Evolutionary conservation across 1,139 yeast species (phyloP).

Genomic region (Kurtzmaniella quercitrusa): DNA sequence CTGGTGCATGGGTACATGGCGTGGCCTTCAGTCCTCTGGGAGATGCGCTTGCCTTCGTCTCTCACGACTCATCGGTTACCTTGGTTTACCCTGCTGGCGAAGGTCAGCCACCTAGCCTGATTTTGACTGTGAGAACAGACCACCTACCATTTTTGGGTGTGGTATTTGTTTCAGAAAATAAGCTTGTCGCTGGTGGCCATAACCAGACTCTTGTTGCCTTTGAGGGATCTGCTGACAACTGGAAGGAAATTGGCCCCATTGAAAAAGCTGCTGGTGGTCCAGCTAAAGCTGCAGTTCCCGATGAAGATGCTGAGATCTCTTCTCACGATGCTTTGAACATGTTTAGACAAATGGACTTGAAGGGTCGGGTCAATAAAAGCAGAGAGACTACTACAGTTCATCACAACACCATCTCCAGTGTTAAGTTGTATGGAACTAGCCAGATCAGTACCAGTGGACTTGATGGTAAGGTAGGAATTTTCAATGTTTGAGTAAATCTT

Average conservation of each 20-base stretch:
- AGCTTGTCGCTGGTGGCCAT: conserved; percentile 85
- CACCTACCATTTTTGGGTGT: conserved; percentile 80
- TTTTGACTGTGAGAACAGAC: conserved; percentile 56
- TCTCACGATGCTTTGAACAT: conserved; percentile 86
- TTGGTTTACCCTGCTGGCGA: conserved; percentile 77
- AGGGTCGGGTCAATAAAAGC: conserved; percentile 66
- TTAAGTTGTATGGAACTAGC: conserved; percentile 56
- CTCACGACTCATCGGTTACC: conserved; percentile 74
- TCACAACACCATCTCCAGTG: conserved; percentile 81
- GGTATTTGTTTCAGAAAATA: conserved; percentile 61
- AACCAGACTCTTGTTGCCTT: conserved; percentile 89
- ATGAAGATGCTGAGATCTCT: conserved; percentile 57
- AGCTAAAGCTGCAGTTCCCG: conserved; percentile 28
- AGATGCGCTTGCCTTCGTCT: conserved; percentile 70
- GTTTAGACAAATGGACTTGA: conserved; percentile 94
- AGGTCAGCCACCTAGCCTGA: conserved; percentile 46
- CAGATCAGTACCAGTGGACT: conserved; percentile 53
- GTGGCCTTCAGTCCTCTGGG: conserved; percentile 83
- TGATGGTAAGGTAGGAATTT: conserved; percentile 84
- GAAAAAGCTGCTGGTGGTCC: conserved; percentile 48
- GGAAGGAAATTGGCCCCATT: conserved; percentile 59
- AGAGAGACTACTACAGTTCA: conserved; percentile 62
- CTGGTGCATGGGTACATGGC: conserved; percentile 92
- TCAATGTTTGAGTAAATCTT: conserved; percentile 26
- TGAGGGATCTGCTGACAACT: conserved; percentile 62